A percentile compares a stretch with the other conserved stretches of the same genome.
Conservation (phyloP, 2,329 filamentous ascomycete genomes). For the Aspergillus novofumigatus region DNA sequence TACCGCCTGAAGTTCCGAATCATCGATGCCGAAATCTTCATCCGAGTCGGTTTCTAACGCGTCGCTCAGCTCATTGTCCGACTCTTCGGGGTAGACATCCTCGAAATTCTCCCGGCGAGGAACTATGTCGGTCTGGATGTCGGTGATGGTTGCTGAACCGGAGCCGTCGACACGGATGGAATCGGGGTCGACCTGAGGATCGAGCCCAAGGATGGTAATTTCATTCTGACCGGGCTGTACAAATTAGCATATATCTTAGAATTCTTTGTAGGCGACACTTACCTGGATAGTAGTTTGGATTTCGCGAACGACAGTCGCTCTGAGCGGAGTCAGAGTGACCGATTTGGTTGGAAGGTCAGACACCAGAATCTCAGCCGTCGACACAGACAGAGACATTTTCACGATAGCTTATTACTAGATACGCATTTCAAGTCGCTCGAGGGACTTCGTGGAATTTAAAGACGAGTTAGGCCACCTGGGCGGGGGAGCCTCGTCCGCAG, state of each 20-base stretch:
- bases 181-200: conserved; percentile 51
- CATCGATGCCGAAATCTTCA: conserved; percentile 13
- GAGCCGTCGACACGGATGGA: conserved; percentile 59
- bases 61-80: neutral
- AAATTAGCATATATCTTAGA: neutral
- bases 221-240: conserved; percentile 52
- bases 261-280: conserved; percentile 14
- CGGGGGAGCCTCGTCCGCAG: neutral
- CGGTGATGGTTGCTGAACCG: conserved; percentile 56
- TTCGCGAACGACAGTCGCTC: conserved; percentile 59
- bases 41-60: neutral
- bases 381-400: conserved; percentile 13
- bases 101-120: conserved; percentile 53
- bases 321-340: conserved; percentile 60
- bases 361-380: conserved; percentile 42
- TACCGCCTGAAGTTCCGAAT: conserved; percentile 16
- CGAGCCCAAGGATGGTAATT: conserved; percentile 53
- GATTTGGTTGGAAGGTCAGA: conserved; percentile 56
- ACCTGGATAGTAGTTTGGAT: conserved; percentile 53
- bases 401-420: neutral
- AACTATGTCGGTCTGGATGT: conserved; percentile 59
- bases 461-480: neutral
- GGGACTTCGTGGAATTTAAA: neutral
- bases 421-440: neutral
- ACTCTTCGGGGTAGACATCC: conserved; percentile 46